Evolutionary conservation across 2,329 filamentous ascomycete genomes (phyloP), one percentile per base, ranked within the genome.

Genomic region (Lachnum nothofagi): DNA sequence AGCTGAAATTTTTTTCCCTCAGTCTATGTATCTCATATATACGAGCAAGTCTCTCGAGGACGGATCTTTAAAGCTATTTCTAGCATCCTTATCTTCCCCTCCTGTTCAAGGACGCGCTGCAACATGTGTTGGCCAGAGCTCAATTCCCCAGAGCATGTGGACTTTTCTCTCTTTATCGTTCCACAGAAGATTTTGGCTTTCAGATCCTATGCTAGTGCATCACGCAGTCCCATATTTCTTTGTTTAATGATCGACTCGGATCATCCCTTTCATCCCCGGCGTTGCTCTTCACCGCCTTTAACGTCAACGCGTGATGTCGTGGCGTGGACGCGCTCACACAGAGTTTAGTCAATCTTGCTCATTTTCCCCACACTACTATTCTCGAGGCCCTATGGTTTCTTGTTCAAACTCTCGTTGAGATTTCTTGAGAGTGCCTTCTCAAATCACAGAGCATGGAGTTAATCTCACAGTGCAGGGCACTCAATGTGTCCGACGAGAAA

Each of bases 401-500:
- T n/a, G n/a, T n/a, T n/a, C n/a, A n/a, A n/a, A n/a, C n/a, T n/a
- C n/a, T n/a, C n/a, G n/a, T 24, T n/a, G 12, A 4, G 10, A 10
- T 12, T 14, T n/a, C 8, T 31, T 10, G 8, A 31, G 29, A 31
- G 12, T 31, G 10, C n/a, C 8, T 31, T 31, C 29, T n/a, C n/a
- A n/a, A 31, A 31, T 17, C 4, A 38, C 29, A 23, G 41, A 16
- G 22, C 44, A 8, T 33, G 14, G 25, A 41, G 7, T 34, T 31
- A 12, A 14, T 27, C 17, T 12, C 33, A 4, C 43, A 50, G 34
- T 60, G 51, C 48, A 56, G 59, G 51, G 64, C 64, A 24, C 46
- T 70, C 33, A 65, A 69, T 46, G 51, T 69, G 25, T 69, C 68
- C 6, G 67, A 70, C 49, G 59, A 63, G 42, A 58, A 63, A 39